Percentiles rank a stretch among this genome's conserved stretches.
Conservation (phyloP, 306 rosid genomes). For the Ammopiptanthus mongolicus region DNA sequence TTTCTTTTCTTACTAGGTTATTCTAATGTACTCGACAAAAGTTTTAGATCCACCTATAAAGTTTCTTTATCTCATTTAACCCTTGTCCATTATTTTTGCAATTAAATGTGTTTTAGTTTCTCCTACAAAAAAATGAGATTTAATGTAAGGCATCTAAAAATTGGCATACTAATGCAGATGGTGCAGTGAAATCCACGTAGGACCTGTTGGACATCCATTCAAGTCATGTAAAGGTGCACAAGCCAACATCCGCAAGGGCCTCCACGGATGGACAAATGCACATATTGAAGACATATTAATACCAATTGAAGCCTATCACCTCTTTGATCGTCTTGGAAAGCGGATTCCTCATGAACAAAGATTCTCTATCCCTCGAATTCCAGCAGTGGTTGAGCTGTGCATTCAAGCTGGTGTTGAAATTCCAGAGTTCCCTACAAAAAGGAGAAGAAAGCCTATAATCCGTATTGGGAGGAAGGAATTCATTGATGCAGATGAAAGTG, state of each 20-base stretch:
- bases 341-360: slow-evolving; percentile 75
- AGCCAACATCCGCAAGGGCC: slow-evolving; percentile 56
- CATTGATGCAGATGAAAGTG: slow-evolving; percentile 89
- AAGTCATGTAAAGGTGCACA: slow-evolving; percentile 73
- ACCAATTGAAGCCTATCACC: slow-evolving; percentile 81
- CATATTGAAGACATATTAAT: slow-evolving; percentile 68
- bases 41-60: background rate
- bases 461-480: slow-evolving; percentile 69
- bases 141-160: background rate
- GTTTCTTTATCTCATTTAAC: background rate
- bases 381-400: slow-evolving; percentile 92
- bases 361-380: slow-evolving; percentile 72
- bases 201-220: slow-evolving; percentile 93
- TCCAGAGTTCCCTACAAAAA: slow-evolving; percentile 65
- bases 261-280: slow-evolving; percentile 76
- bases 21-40: background rate
- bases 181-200: slow-evolving; percentile 92
- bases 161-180: slow-evolving; percentile 47
- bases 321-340: slow-evolving; percentile 70
- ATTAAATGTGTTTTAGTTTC: background rate
- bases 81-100: background rate
- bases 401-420: slow-evolving; percentile 88
- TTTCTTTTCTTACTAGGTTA: background rate
- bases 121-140: background rate
- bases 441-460: slow-evolving; percentile 92